Base-by-base conservation (phyloP, 805 yeast species). In the Metschnikowia aberdeeniae region DNA sequence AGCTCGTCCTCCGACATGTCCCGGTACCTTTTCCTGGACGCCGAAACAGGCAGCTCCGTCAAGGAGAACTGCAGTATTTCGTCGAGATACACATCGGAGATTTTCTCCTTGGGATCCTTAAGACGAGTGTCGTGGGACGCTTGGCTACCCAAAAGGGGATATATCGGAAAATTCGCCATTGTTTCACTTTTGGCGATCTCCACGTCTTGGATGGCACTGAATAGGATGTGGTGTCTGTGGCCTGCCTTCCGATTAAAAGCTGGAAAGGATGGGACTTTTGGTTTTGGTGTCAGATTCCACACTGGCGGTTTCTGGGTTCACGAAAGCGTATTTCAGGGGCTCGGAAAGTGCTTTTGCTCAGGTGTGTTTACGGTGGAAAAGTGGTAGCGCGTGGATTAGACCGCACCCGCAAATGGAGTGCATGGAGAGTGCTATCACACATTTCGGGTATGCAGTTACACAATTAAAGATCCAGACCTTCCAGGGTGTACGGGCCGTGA, bases 121-220 rank as follows among this genome's bases (percentile, higher is more conserved):
- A 65, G 49, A 22, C 58, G 59, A 43, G 59, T 68, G 45, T 69
- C 74, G 51, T 52, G 63, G 26, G 53, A 53, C 14, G 73, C 63
- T 6, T 35, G 46, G n/a, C 54, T 46, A 12, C 57, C 60, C 44
- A 57, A 52, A 32, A 70, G 62, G 14, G 75, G 75, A 46, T 50
- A 70, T 45, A 56, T 38, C 9, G 45, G 45, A 22, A 37, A 13
- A 8, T 31, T 12, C 12, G 42, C 10, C 42, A 31, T 31, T 10
- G 17, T 27, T 11, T 26, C 14, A 11, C 9, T 17, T 22, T 20
- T 24, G 20, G 26, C 13, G 34, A 8, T 20, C 6, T 12, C 33
- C 26, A 29, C 10, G 31, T 11, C 12, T 29, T 12, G 13, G 13
- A 4, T 12, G 13, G 31, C 13, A 1, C 26, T 7, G 26, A 22